Evolutionary conservation across 257 asterid genomes (phyloP).

Genomic region (Primulina tabacum): DNA sequence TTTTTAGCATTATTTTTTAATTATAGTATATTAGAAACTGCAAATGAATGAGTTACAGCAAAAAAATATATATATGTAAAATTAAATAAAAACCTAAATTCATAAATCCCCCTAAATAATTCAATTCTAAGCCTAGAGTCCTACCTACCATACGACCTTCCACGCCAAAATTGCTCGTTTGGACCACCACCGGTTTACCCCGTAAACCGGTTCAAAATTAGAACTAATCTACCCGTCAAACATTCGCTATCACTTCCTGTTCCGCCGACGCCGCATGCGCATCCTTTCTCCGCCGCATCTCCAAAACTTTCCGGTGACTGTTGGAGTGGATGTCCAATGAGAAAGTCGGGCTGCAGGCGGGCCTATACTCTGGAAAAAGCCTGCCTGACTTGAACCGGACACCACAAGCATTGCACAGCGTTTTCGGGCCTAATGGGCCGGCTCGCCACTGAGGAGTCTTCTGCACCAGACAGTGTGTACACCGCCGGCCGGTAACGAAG

Average conservation of each 20-base stretch:
- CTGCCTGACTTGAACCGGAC: slow-evolving; percentile 90
- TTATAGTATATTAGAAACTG: slow-evolving; percentile 28
- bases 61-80: neutral
- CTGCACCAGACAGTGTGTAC: slow-evolving; percentile 72
- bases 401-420: slow-evolving; percentile 81
- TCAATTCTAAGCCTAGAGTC: slow-evolving; percentile 27
- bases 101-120: slow-evolving; percentile 39
- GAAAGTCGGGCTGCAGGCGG: slow-evolving; percentile 85
- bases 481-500: slow-evolving; percentile 48
- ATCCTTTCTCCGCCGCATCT: slow-evolving; percentile 73
- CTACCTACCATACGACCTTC: slow-evolving; percentile 30
- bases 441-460: slow-evolving; percentile 90
- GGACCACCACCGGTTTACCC: slow-evolving; percentile 29
- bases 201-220: slow-evolving; percentile 21
- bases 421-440: slow-evolving; percentile 80
- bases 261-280: slow-evolving; percentile 18
- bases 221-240: slow-evolving; percentile 26
- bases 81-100: slow-evolving; percentile 18
- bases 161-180: slow-evolving; percentile 45
- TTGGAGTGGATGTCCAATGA: slow-evolving; percentile 62
- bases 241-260: slow-evolving; percentile 32
- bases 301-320: slow-evolving; percentile 79
- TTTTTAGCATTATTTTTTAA: neutral
- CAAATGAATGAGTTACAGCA: slow-evolving; percentile 25
- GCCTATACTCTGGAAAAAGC: slow-evolving; percentile 72